A percentile compares a stretch with the other conserved stretches of the same genome.
phyloP scores from a whole-genome alignment of 1,284 basidiomycete genomes.

The Trichosporon coremiiforme region DNA sequence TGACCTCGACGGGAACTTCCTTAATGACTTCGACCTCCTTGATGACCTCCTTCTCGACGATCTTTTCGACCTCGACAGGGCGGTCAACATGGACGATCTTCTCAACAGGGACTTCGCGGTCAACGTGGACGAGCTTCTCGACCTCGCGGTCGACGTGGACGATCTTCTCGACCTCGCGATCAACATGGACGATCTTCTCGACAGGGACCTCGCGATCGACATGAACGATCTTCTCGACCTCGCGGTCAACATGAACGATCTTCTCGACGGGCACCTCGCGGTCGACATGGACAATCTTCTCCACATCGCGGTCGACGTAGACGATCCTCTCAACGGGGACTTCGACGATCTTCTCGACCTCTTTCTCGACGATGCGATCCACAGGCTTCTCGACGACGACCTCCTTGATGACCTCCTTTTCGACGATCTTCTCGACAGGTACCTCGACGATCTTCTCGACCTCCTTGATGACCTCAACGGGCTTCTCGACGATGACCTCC shows the following conservation, averaged over 20 bases:
- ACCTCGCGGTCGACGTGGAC: too few species aligned
- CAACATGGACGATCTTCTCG: too few species aligned
- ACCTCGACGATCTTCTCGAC: slow-evolving; percentile 56
- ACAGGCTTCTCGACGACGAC: slow-evolving; percentile 45
- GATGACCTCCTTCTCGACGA: slow-evolving; percentile 44
- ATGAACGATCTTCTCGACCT: too few species aligned
- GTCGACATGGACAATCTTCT: slow-evolving; percentile 55
- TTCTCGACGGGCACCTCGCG: slow-evolving; percentile 44
- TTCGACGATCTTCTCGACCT: slow-evolving; percentile 48
- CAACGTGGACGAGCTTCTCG: slow-evolving; percentile 23
- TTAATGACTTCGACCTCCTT: slow-evolving; percentile 42
- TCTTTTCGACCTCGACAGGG: slow-evolving; percentile 48
- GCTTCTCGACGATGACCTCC: slow-evolving; percentile 46
- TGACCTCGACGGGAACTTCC: slow-evolving; percentile 40
- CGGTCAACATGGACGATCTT: slow-evolving; percentile 39
- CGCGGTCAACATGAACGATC: slow-evolving; percentile 20
- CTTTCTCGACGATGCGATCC: slow-evolving; percentile 44
- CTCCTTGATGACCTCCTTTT: slow-evolving; percentile 30
- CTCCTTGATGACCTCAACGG: slow-evolving; percentile 40
- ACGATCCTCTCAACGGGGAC: slow-evolving; percentile 51
- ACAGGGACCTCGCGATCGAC: too few species aligned
- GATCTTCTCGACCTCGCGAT: too few species aligned
- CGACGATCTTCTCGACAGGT: slow-evolving; percentile 50
- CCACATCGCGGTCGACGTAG: slow-evolving; percentile 52
- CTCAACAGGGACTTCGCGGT: slow-evolving; percentile 51